These are phyloP conservation scores for Kodamaea fungicola DNA, from an alignment of 1,139 yeast species.

Conservation along the genomic window DNA sequence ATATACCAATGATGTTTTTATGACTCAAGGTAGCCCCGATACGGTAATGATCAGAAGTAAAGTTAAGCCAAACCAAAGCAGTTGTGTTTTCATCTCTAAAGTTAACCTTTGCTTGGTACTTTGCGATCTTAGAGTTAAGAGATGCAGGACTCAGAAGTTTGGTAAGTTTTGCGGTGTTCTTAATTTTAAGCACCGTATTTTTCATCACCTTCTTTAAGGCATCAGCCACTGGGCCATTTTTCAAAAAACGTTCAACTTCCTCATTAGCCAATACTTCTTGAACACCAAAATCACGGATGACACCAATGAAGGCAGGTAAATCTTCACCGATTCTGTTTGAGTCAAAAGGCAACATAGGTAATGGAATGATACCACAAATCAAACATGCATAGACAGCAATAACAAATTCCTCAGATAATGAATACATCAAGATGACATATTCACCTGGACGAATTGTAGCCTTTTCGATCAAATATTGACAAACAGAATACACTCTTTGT, in stretches of 20 bases:
- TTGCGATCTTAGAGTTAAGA: slow-evolving; percentile 41
- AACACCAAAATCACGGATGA: slow-evolving; percentile 68
- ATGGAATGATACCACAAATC: slow-evolving; percentile 72
- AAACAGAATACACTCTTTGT: slow-evolving; percentile 68
- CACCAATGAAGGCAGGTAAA: slow-evolving; percentile 60
- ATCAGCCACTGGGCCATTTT: slow-evolving; percentile 64
- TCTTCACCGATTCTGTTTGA: slow-evolving; percentile 72
- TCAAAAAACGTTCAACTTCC: slow-evolving; percentile 69
- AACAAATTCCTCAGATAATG: slow-evolving; percentile 83
- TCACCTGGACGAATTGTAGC: slow-evolving; percentile 61
- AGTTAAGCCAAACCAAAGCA: slow-evolving; percentile 64
- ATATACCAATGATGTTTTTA: slow-evolving; percentile 65
- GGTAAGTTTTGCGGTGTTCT: slow-evolving; percentile 65
- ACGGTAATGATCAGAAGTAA: slow-evolving; percentile 71
- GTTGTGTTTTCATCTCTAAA: slow-evolving; percentile 40
- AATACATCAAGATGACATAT: slow-evolving; percentile 74
- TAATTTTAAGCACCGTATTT: slow-evolving; percentile 48
- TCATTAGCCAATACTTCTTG: slow-evolving; percentile 72
- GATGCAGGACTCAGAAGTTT: slow-evolving; percentile 54
- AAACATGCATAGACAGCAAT: slow-evolving; percentile 86
- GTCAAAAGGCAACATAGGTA: slow-evolving; percentile 79
- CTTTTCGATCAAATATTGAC: slow-evolving; percentile 54
- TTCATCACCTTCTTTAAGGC: slow-evolving; percentile 55
- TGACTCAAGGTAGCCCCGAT: slow-evolving; percentile 66
- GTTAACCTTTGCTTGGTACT: slow-evolving; percentile 42